These are phyloP conservation scores for Santalum album DNA, from an alignment of 164 flowering plant genomes.

Conservation along the genomic window DNA sequence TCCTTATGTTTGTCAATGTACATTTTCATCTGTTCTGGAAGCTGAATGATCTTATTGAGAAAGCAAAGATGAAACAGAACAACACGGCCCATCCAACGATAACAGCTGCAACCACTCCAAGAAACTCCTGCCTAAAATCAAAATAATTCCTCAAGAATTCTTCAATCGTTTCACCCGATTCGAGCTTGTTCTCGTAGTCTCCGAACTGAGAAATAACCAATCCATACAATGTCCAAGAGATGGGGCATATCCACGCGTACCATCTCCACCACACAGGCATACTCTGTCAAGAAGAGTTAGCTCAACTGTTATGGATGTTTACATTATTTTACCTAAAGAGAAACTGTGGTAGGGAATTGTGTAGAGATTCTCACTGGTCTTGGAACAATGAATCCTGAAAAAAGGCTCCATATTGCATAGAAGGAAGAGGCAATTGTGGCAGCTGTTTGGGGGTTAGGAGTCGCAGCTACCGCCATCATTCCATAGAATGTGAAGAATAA, in stretches of 20 bases:
- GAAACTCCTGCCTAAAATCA: constrained; percentile 22
- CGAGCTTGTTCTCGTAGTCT: constrained; percentile 18
- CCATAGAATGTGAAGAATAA: constrained; percentile 24
- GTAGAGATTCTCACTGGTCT: constrained; percentile 20
- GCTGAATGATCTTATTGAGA: too few relatives aligned
- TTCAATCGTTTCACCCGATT: constrained; percentile 24
- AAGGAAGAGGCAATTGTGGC: constrained; percentile 18
- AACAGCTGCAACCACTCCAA: constrained; percentile 28
- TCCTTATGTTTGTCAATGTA: too few relatives aligned
- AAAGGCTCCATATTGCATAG: constrained; percentile 34
- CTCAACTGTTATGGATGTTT: background rate
- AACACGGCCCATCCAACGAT: constrained; percentile 19
- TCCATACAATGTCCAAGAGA: constrained; percentile 39
- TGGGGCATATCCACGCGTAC: constrained; percentile 29
- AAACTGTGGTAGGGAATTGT: background rate
- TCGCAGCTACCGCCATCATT: constrained; percentile 24
- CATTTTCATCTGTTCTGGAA: too few relatives aligned
- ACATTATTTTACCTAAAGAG: background rate
- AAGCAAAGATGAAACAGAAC: constrained; percentile 29
- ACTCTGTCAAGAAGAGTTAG: constrained; percentile 18
- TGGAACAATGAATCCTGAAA: constrained; percentile 45
- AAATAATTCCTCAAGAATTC: constrained; percentile 26
- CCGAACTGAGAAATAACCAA: constrained; percentile 37
- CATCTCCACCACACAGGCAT: constrained; percentile 42
- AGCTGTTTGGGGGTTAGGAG: constrained; percentile 21